These are phyloP conservation scores for Magnusiomyces tetraspermus DNA, from an alignment of 1,139 yeast species.

Conservation along the genomic window DNA sequence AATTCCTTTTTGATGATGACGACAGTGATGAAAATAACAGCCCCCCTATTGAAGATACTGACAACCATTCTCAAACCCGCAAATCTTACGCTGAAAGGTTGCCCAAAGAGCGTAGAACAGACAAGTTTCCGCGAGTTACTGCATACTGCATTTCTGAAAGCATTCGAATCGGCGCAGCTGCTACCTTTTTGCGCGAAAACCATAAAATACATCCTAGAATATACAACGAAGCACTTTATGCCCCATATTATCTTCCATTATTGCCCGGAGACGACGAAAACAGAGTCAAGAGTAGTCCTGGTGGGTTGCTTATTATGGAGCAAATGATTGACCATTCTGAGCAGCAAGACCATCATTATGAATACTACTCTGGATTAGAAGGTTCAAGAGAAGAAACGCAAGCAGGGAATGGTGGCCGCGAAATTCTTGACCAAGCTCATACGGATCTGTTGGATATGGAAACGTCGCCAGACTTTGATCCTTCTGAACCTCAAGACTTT, in stretches of 20 bases:
- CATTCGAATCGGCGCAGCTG: slow-evolving; percentile 54
- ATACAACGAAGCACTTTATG: slow-evolving; percentile 85
- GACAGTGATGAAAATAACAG: slow-evolving; percentile 20
- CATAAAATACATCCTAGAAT: slow-evolving; percentile 80
- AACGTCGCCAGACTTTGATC: slow-evolving; percentile 39
- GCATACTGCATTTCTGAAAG: slow-evolving; percentile 86
- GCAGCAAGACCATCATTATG: slow-evolving; percentile 82
- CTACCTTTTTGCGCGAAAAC: slow-evolving; percentile 52
- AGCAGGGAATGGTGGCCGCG: not conserved
- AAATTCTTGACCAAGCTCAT: slow-evolving; percentile 5
- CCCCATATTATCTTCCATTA: slow-evolving; percentile 80
- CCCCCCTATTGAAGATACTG: slow-evolving; percentile 18
- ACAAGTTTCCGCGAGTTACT: slow-evolving; percentile 71
- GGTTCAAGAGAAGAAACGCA: not conserved
- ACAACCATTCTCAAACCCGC: slow-evolving; percentile 5
- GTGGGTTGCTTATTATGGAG: slow-evolving; percentile 60
- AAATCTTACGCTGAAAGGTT: slow-evolving; percentile 54
- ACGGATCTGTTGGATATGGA: slow-evolving; percentile 52
- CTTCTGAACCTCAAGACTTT: slow-evolving; percentile 58
- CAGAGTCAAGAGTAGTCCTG: slow-evolving; percentile 70
- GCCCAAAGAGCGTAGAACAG: slow-evolving; percentile 59
- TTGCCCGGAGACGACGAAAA: slow-evolving; percentile 82
- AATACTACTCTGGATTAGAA: slow-evolving; percentile 71
- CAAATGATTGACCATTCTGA: slow-evolving; percentile 70
- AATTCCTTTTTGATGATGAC: slow-evolving; percentile 21